Evolutionary conservation across 2,329 filamentous ascomycete genomes (phyloP), one percentile per base, ranked within the genome.

Genomic region (Camillea tinctor): DNA sequence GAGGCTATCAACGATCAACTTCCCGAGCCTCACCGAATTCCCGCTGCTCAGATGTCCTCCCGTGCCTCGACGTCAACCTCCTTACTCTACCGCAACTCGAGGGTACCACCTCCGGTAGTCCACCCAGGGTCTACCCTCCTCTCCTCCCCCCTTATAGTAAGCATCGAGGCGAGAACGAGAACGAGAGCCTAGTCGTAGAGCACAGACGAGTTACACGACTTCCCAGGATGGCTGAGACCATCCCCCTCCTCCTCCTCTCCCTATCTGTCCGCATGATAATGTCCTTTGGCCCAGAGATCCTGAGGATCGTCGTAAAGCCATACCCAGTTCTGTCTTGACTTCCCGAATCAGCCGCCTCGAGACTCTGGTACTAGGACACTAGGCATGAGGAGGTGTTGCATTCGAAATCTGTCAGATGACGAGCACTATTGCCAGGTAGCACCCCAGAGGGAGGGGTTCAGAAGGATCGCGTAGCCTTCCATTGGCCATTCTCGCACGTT

Each of bases 1-100:
- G 63, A 65, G 64, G 67, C 66, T 67, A 62, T 59, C 54, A 58
- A 52, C 30, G 19, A 11, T 48, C 53, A 69, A 69, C 66, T 64
- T 66, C 59, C 68, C 68, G 68, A 71, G 67, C 69, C 68, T 69
- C 68, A 69, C 68, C 68, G 68, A 71, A 64, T 30, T 30, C 7
- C 26, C 61, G 56, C 57, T 55, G 58, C 54, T 62, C 26, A 36
- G 49, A 17, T 50, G 21, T 21, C 53, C 20, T 23, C 22, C 36
- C 21, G 48, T 62, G 63, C 22, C 56, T 56, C 49, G 58, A 62
- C 51, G 21, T 52, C 36, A 48, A 22, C 20, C n/a, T 21, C 50
- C 11, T 22, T 21, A 17, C 26, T 44, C 36, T 53, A 40, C 24
- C 21, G 49, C 13, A 52, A 44, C 20, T 57, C 24, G 22, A n/a